phyloP scores from a whole-genome alignment of 257 asterid genomes.

The Nicotiana tabacum region DNA sequence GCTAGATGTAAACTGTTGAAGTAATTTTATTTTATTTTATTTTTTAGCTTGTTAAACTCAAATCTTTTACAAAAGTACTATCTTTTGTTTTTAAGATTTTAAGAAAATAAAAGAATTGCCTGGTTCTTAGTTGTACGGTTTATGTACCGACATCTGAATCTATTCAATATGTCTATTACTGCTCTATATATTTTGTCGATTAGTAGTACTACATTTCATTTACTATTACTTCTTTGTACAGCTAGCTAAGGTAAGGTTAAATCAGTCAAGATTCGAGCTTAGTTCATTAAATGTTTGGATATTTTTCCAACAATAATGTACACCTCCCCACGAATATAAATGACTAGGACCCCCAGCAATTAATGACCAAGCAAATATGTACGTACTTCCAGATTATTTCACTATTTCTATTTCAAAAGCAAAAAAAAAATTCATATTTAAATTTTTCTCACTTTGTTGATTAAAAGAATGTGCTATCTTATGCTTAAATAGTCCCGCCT shows the following conservation, averaged over 20 bases:
- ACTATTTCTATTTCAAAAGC: neutral
- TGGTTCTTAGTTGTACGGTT: slow-evolving; percentile 3
- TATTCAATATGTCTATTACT: neutral
- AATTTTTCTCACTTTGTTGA: no score
- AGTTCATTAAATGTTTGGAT: neutral
- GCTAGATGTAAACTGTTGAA: neutral
- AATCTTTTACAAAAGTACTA: no score
- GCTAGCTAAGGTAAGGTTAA: neutral
- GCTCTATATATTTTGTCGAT: slow-evolving; percentile 2
- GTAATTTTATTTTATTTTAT: neutral
- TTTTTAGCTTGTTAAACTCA: neutral
- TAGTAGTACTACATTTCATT: neutral
- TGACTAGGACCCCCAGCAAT: neutral
- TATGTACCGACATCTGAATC: slow-evolving; percentile 8
- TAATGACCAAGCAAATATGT: neutral
- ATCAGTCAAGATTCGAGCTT: neutral
- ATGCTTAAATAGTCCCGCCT: no score
- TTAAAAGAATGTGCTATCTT: no score
- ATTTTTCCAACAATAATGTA: neutral
- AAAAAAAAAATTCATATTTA: no score
- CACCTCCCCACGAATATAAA: neutral
- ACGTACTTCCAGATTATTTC: neutral
- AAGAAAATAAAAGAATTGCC: neutral
- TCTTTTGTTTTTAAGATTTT: no score
- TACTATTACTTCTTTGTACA: neutral